Evolutionary conservation across 345 rosid species (phyloP), one percentile per base, ranked within the genome.

Genomic region (Odontarrhena argentea): DNA sequence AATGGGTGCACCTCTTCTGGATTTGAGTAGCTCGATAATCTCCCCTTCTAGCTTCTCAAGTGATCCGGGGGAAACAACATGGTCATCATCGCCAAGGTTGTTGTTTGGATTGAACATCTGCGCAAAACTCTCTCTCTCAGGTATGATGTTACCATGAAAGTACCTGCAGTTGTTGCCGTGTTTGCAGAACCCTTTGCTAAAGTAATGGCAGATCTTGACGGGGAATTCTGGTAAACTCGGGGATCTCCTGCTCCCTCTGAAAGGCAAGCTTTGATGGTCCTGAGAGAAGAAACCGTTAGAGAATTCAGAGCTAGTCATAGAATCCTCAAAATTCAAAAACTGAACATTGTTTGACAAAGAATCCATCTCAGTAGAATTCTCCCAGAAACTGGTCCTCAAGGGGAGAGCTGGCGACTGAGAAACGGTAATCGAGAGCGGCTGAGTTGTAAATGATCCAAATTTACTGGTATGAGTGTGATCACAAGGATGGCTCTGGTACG

Each of bases 141-240:
- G 82, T 50, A 47, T 46, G 6, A 60, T 35, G 61, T 82, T 69
- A 10, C 84, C 87, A 60, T 95, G 99, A 71, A 83, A 87, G 62
- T 84, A 95, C 75, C 96, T 77, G 65, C 99, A 95, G 49, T 81
- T 88, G 67, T 57, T 80, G 12, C 97, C 99, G 3, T 95, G 97
- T 76, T 91, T 95, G 66, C 97, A 95, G 45, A 76, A 86, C 8
- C 99, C 96, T 68, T 87, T 95, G 58, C 9, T 83, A 70, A 83
- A 91, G 85, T 88, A 95, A 75, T 87, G 97, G 58, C 99, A 95
- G 13, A 85, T 59, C 79, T 89, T 95, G n/a, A 86, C 84, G 1
- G 96, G 92, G 64, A 87, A 87, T 43, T 86, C 95, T 0, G 95
- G 92, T 81, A 88, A 69, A 70, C 95, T 88, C 0, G 96, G 91